Evolutionary conservation across 441 rosid genomes (phyloP).

Genomic region (Eugenia klotzschiana): DNA sequence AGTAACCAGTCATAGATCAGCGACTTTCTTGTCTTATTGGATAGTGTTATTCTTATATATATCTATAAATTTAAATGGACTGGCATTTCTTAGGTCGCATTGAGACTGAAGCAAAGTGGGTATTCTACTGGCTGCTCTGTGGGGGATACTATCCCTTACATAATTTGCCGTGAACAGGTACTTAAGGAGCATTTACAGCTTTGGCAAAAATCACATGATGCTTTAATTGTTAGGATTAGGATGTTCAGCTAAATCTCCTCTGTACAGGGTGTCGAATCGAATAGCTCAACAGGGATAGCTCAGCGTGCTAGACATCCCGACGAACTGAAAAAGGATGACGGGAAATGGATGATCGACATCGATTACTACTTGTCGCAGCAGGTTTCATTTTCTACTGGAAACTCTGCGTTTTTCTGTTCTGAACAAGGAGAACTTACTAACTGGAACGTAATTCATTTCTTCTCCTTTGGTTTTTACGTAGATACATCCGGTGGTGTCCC

Average conservation of each 20-base stretch:
- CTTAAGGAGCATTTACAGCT: neutral
- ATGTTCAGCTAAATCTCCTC: neutral
- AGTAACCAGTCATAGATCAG: neutral
- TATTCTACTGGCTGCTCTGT: slow-evolving; percentile 67
- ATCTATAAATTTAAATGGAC: neutral
- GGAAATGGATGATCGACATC: slow-evolving; percentile 85
- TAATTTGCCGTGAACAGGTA: slow-evolving; percentile 94
- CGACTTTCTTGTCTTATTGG: neutral
- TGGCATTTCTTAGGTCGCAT: slow-evolving; percentile 58
- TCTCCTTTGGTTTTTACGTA: slow-evolving; percentile 3
- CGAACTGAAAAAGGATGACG: slow-evolving; percentile 66
- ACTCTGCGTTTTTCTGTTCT: neutral
- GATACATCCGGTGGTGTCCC: slow-evolving; percentile 98
- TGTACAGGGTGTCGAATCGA: slow-evolving; percentile 46
- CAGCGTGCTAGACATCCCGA: slow-evolving; percentile 96
- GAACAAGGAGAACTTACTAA: neutral
- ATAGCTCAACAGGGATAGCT: slow-evolving; percentile 64
- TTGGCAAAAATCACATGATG: neutral
- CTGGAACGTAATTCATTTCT: neutral
- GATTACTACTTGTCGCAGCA: slow-evolving; percentile 89
- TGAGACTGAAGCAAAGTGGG: slow-evolving; percentile 81
- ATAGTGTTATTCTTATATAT: neutral
- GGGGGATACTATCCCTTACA: slow-evolving; percentile 84
- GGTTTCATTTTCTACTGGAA: slow-evolving; percentile 1
- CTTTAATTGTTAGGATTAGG: neutral